A percentile compares a stretch with the other conserved stretches of the same genome.
These are phyloP conservation scores for Yamadazyma taylorii DNA, from an alignment of 1,139 yeast genomes.

Conservation along the genomic window DNA sequence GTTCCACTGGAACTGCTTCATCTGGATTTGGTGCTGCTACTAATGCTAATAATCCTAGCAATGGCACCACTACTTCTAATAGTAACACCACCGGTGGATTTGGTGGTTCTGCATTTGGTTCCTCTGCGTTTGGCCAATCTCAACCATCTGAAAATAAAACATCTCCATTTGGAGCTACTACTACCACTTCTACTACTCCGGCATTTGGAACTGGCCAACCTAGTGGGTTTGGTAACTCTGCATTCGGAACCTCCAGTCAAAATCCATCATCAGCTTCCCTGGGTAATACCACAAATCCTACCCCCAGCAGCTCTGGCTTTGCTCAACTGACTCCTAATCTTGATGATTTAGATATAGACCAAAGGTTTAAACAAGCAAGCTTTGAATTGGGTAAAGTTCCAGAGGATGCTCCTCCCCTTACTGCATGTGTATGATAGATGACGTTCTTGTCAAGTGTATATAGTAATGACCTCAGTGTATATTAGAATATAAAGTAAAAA, in stretches of 20 bases:
- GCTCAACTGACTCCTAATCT: neutral
- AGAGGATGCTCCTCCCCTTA: conserved; percentile 82
- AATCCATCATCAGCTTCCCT: too few relatives aligned
- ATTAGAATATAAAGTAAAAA: too few relatives aligned
- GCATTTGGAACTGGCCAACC: conserved; percentile 18
- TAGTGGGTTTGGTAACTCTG: neutral
- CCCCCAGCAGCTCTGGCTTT: conserved; percentile 10
- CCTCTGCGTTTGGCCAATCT: conserved; percentile 2
- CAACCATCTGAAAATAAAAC: conserved; percentile 5
- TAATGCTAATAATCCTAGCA: conserved; percentile 8
- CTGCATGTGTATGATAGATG: conserved; percentile 16
- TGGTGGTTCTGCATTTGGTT: conserved; percentile 3
- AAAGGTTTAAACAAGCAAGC: conserved; percentile 48
- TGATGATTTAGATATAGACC: conserved; percentile 36
- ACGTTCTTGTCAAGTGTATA: too few relatives aligned
- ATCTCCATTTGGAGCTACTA: conserved; percentile 12
- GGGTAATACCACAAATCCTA: too few relatives aligned
- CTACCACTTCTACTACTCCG: conserved; percentile 10
- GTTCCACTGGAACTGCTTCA: conserved; percentile 9
- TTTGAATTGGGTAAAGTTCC: conserved; percentile 75
- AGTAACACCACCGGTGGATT: conserved; percentile 5
- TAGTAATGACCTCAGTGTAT: too few relatives aligned
- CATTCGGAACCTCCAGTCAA: neutral
- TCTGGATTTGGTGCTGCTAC: conserved; percentile 8
- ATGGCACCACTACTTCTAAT: conserved; percentile 12